Evolutionary conservation across 768 basidiomycete genomes (phyloP), one percentile per base, ranked within the genome.

Genomic region (Mycena sanguinolenta): DNA sequence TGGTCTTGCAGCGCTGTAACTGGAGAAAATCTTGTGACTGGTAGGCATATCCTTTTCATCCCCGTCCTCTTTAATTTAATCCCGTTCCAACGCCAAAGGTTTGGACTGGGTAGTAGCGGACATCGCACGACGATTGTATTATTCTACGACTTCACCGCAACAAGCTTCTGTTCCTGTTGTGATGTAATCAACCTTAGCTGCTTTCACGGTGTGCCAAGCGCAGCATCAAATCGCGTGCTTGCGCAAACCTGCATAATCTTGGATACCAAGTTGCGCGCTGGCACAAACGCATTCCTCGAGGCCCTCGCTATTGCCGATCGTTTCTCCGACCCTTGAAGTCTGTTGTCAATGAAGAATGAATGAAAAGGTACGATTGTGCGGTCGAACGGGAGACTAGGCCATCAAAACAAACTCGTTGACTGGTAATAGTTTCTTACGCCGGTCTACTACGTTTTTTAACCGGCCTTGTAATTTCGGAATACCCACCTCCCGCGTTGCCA

Each of bases 61-160:
- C 27, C 46, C 27, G 14, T 4, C 27, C 8, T 66, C 28, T 12
- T 39, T 49, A 42, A 60, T 61, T 58, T 28, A 38, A 61, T 42
- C 60, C 25, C 34, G 54, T 49, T 46, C 39, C 68, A 70, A 63
- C 25, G 16, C 49, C 25, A 27, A 42, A 73, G 72, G 97, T 44
- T 86, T 99, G 32, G 91, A 97, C 78, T 98, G 97, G 97, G 88
- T 95, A 28, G 95, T 98, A 21, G 87, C 89, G 42, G 95, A 98
- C 73, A 91, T 98, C 61, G 96, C 95, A 5, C 87, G 88, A 50
- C 87, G 97, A 74, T 83, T 98, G 36, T 98, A 98, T 80, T 98
- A 95, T 77, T 87, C 90, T 27, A 77, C 78, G 50, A 67, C 76
- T 49, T 76, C 65, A 44, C 63, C 73, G 30, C 68, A 73, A 60